Percentiles rank a stretch among this genome's conserved stretches.
Evolutionary conservation across 768 basidiomycete species (phyloP).

Genomic region (Serendipita indica): DNA sequence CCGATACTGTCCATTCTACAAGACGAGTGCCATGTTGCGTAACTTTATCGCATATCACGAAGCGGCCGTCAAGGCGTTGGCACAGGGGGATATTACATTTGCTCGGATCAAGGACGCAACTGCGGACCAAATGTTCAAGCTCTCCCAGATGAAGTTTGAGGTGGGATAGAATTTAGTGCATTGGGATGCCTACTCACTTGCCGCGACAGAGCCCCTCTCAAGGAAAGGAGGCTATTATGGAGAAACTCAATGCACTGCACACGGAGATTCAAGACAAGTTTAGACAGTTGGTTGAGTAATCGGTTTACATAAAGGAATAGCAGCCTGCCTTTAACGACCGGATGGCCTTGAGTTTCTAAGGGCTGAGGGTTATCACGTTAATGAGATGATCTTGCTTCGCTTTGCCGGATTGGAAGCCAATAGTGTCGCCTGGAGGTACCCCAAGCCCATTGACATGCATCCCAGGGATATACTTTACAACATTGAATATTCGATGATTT

Average conservation of each 20-base stretch:
- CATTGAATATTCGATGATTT: too few species aligned
- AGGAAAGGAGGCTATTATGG: conserved; percentile 68
- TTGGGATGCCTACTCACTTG: conserved; percentile 6
- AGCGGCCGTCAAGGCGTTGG: conserved; percentile 71
- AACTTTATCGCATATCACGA: conserved; percentile 94
- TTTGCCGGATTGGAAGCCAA: too few species aligned
- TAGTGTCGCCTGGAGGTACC: too few species aligned
- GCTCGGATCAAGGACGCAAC: conserved; percentile 75
- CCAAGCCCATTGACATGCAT: too few species aligned
- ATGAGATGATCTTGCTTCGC: too few species aligned
- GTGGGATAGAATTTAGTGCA: conserved; percentile 28
- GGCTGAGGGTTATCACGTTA: too few species aligned
- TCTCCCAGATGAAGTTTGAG: conserved; percentile 99
- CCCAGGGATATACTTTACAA: too few species aligned
- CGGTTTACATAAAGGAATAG: neutral
- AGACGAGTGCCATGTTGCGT: conserved; percentile 89
- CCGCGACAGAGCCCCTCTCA: conserved; percentile 66
- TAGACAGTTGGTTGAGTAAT: conserved; percentile 61
- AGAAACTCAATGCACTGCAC: conserved; percentile 68
- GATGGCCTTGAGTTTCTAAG: too few species aligned
- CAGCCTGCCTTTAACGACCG: too few species aligned
- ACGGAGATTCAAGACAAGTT: conserved; percentile 87
- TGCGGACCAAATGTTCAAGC: conserved; percentile 81
- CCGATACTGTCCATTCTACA: conserved; percentile 96
- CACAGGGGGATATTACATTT: conserved; percentile 71